Evolutionary conservation across 2,329 filamentous ascomycete species (phyloP), one percentile per base, ranked within the genome.

Genomic region (Claviceps paspali): DNA sequence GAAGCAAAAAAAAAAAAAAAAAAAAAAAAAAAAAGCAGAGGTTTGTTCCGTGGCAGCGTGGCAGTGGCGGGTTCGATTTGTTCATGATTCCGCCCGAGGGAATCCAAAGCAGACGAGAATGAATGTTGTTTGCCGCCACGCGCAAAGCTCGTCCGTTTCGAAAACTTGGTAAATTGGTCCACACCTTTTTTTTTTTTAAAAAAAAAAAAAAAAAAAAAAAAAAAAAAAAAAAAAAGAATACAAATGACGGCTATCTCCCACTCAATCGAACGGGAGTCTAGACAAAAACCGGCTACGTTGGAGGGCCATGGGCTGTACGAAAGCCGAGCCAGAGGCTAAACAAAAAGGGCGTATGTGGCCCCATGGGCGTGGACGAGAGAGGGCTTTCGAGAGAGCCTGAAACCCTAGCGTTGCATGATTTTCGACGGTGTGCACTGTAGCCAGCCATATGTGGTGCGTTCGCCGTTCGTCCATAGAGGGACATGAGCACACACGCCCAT

Each of bases 301-400:
- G n/a, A n/a, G n/a, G n/a, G n/a, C n/a, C n/a, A 5, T 22, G 5
- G 8, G 7, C 28, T 9, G 28, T 11, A 10, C 5, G 12, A 35
- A 10, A 19, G 15, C n/a, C 28, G 24, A 27, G 29, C 36, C 26
- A 11, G 11, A 21, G 22, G 34, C 30, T 33, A 35, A 41, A 42
- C 33, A 35, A 41, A 42, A 39, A 17, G 11, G 7, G 11, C 7
- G 11, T 26, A 10, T 26, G 4, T 29, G 5, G 21, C 21, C 21
- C 21, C 21, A 5, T 22, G 5, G 21, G 8, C 21, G 21, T 21
- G 39, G 48, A 52, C 52, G 24, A 42, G 24, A 18, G 22, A 45
- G 47, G 52, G 52, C 39, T 56, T 57, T 57, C 54, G 22, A n/a
- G n/a, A n/a, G 37, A 46, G 52, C 51, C 51, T 57, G 55, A 57